Conservation (phyloP, 2,329 filamentous ascomycete species). For the Colletotrichum nymphaeae region DNA sequence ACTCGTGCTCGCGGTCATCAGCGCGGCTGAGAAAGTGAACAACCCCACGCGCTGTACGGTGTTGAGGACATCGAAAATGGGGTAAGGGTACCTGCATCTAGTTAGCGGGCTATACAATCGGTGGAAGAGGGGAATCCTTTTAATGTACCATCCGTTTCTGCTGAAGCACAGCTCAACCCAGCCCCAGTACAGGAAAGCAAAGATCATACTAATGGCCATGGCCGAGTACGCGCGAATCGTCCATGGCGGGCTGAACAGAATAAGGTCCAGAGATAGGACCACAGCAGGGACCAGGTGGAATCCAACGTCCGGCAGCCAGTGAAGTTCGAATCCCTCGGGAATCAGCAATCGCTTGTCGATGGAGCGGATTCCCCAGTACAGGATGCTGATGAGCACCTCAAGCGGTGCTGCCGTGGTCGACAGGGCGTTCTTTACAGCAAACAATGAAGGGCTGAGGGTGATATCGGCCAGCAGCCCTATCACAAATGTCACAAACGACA, state of each 20-base stretch:
- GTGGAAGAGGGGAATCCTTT: slow-evolving; percentile 19
- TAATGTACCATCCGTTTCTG: slow-evolving; percentile 70
- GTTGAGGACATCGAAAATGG: slow-evolving; percentile 78
- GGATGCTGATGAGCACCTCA: slow-evolving; percentile 75
- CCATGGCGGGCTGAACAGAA: slow-evolving; percentile 80
- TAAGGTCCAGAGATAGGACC: slow-evolving; percentile 71
- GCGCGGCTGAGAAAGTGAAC: slow-evolving; percentile 75
- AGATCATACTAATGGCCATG: slow-evolving; percentile 64
- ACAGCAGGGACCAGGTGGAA: slow-evolving; percentile 76
- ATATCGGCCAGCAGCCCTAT: slow-evolving; percentile 74
- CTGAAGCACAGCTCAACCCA: slow-evolving; percentile 81
- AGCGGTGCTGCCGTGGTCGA: slow-evolving; percentile 75
- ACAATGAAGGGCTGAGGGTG: slow-evolving; percentile 67
- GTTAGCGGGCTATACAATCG: slow-evolving; percentile 40
- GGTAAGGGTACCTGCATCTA: slow-evolving; percentile 80
- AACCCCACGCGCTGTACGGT: slow-evolving; percentile 74
- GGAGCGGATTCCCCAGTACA: slow-evolving; percentile 78
- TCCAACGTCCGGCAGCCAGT: slow-evolving; percentile 68
- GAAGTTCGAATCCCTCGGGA: slow-evolving; percentile 66
- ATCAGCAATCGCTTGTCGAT: slow-evolving; percentile 65
- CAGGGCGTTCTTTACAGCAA: slow-evolving; percentile 74
- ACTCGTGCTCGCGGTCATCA: slow-evolving; percentile 79
- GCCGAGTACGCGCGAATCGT: slow-evolving; percentile 70
- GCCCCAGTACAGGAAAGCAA: slow-evolving; percentile 79
- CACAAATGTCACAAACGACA: slow-evolving; percentile 70